phyloP scores from a whole-genome alignment of 805 yeast genomes.

The Yarrowia keelungensis region DNA sequence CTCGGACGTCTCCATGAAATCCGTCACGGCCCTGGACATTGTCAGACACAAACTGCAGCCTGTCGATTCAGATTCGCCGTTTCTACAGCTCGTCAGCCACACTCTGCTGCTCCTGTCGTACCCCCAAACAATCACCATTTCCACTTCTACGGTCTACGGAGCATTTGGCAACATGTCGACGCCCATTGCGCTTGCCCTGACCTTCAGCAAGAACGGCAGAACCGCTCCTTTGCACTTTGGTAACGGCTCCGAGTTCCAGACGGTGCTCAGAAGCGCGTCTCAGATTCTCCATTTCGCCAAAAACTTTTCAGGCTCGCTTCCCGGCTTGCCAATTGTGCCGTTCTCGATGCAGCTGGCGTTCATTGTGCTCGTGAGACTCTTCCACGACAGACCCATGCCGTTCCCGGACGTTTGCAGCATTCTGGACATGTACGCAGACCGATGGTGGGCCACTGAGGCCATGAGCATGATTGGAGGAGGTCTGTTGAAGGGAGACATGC shows the following conservation, averaged over 20 bases:
- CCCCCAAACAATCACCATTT: constrained; percentile 20
- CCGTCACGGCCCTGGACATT: constrained; percentile 4
- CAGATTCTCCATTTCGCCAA: constrained; percentile 16
- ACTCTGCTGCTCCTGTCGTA: constrained; percentile 9
- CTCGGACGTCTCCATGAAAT: constrained; percentile 10
- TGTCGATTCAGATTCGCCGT: constrained; percentile 14
- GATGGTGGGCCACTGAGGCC: constrained; percentile 39
- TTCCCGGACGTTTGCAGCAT: constrained; percentile 17
- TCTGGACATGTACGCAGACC: constrained; percentile 26
- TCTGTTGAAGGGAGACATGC: not conserved
- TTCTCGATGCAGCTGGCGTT: constrained; percentile 32
- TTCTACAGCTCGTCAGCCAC: constrained; percentile 14
- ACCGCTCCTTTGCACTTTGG: constrained; percentile 8
- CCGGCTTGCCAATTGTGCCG: constrained; percentile 27
- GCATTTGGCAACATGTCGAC: constrained; percentile 36
- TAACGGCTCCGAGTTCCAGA: constrained; percentile 18
- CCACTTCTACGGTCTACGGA: constrained; percentile 14
- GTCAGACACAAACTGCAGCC: constrained; percentile 17
- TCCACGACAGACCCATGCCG: constrained; percentile 29
- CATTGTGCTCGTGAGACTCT: constrained; percentile 20
- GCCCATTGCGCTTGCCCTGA: constrained; percentile 29
- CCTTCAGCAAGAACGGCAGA: constrained; percentile 23
- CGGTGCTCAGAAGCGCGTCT: constrained; percentile 9
- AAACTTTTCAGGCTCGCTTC: constrained; percentile 3
- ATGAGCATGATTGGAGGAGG: constrained; percentile 38